Evolutionary conservation across 2,329 filamentous ascomycete species (phyloP), one percentile per base, ranked within the genome.

Genomic region (Colletotrichum neosansevieriae): DNA sequence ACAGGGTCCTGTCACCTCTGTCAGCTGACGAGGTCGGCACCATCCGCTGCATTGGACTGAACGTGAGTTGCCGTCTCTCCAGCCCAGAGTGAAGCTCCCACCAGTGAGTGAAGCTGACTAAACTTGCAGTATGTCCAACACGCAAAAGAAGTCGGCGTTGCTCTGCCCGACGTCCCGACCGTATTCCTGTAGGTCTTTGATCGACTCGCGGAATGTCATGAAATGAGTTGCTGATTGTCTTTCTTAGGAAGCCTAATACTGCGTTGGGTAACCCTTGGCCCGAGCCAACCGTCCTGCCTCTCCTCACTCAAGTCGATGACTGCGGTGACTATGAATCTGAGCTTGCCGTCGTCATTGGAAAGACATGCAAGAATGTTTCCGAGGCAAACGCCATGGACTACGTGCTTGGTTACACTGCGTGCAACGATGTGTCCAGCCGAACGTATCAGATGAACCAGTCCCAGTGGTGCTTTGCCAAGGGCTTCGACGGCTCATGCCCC

Each of bases 351-450:
- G 80, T 89, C 12, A 83, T 90, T 49, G 85, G 85, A 36, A 81
- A 79, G 71, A 75, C 79, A 12, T 79, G 81, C 77, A 75, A 82
- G 80, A 87, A 90, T 71, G 86, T 89, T 10, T 78, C 81, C 51
- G 86, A 88, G 71, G 81, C 79, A 0, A 83, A 89, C 32, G 87
- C 88, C 5, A 74, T 88, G 58, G 82, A 85, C 70, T 89, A 90
- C 72, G 82, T 91, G 4, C 83, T 91, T 2, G 89, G 89, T 32
- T 91, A 91, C 75, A 89, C 87, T 0, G 83, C 84, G 21, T 83
- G 84, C 73, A 91, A 91, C 77, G 89, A 91, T 73, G 84, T 91
- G 6, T 89, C 87, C 2, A 86, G 85, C 69, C 84, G 88, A 4
- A 84, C 85, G 58, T 81, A 81, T 60, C 88, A 90, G 78, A 81